These are phyloP conservation scores for Metschnikowia amazonensis DNA, from an alignment of 805 yeast genomes.

Conservation along the genomic window DNA sequence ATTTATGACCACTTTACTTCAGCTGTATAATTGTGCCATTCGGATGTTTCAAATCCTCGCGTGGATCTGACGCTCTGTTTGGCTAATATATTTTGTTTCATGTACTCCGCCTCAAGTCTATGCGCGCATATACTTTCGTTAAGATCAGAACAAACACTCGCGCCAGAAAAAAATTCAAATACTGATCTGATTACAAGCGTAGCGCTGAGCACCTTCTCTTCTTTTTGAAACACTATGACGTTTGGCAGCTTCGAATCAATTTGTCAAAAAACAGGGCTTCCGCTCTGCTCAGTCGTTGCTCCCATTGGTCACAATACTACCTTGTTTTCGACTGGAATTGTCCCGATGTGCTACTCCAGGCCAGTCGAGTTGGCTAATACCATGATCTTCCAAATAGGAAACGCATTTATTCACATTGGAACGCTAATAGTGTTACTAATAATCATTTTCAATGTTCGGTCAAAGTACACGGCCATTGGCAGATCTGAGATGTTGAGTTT, in stretches of 20 bases:
- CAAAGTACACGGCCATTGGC: slow-evolving; percentile 93
- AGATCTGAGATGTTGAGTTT: slow-evolving; percentile 79
- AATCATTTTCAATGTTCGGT: slow-evolving; percentile 71
- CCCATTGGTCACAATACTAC: slow-evolving; percentile 36
- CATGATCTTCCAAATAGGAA: slow-evolving; percentile 82
- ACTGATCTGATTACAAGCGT: slow-evolving; percentile 5
- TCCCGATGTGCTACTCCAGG: slow-evolving; percentile 80
- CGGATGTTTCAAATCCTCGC: neutral
- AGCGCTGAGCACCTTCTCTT: neutral
- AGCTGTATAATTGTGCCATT: neutral
- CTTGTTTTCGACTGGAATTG: slow-evolving; percentile 52
- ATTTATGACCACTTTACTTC: slow-evolving; percentile 5
- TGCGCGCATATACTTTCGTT: slow-evolving; percentile 1
- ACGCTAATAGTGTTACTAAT: slow-evolving; percentile 61
- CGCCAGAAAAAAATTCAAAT: slow-evolving; percentile 3
- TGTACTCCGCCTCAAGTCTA: no score
- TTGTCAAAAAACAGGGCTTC: slow-evolving; percentile 68
- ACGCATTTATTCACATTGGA: slow-evolving; percentile 79
- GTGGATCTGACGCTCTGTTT: neutral
- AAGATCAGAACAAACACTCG: slow-evolving; percentile 2
- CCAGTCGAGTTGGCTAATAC: slow-evolving; percentile 88
- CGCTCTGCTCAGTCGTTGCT: slow-evolving; percentile 73
- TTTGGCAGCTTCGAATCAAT: slow-evolving; percentile 64
- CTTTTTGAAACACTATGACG: slow-evolving; percentile 40
- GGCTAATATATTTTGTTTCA: slow-evolving; percentile 3